phyloP scores from a whole-genome alignment of 176 grass and related monocot genomes.

The Carex cristatella region DNA sequence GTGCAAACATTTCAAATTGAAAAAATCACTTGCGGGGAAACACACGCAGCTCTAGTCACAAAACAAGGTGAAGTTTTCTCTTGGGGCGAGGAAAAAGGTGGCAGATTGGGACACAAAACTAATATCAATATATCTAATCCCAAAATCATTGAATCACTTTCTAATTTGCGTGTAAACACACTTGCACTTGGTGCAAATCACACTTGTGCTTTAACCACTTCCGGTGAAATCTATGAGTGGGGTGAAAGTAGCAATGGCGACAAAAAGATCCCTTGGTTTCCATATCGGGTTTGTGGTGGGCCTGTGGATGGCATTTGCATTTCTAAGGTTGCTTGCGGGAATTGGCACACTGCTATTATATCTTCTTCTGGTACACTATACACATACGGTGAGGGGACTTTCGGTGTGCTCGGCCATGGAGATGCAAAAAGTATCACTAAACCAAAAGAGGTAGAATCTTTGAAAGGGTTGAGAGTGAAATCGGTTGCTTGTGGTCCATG shows the following conservation, averaged over 20 bases:
- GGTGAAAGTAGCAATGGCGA: slow-evolving; percentile 43
- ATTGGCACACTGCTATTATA: slow-evolving; percentile 86
- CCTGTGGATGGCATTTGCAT: slow-evolving; percentile 59
- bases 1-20: slow-evolving; percentile 58
- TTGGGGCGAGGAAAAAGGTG: slow-evolving; percentile 71
- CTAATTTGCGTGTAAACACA: slow-evolving; percentile 55
- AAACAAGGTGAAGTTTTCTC: slow-evolving; percentile 92
- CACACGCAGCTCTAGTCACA: slow-evolving; percentile 76
- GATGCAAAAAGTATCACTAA: slow-evolving; percentile 48
- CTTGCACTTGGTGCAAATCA: slow-evolving; percentile 75
- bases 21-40: slow-evolving; percentile 69
- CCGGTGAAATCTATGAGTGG: slow-evolving; percentile 82
- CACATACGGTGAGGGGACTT: slow-evolving; percentile 90
- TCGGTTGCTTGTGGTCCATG: slow-evolving; percentile 85
- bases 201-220: slow-evolving; percentile 66
- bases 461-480: slow-evolving; percentile 71
- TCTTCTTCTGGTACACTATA: slow-evolving; percentile 71
- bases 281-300: slow-evolving; percentile 44
- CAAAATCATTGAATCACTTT: slow-evolving; percentile 52
- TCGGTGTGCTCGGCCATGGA: slow-evolving; percentile 92
- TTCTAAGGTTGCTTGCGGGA: slow-evolving; percentile 69
- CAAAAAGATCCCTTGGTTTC: slow-evolving; percentile 62
- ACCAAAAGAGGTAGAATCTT: slow-evolving; percentile 71
- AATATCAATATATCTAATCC: slow-evolving; percentile 42
- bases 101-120: slow-evolving; percentile 65